phyloP scores from a whole-genome alignment of 2,329 filamentous ascomycete species.

The Rhynchosporium graminicola region DNA sequence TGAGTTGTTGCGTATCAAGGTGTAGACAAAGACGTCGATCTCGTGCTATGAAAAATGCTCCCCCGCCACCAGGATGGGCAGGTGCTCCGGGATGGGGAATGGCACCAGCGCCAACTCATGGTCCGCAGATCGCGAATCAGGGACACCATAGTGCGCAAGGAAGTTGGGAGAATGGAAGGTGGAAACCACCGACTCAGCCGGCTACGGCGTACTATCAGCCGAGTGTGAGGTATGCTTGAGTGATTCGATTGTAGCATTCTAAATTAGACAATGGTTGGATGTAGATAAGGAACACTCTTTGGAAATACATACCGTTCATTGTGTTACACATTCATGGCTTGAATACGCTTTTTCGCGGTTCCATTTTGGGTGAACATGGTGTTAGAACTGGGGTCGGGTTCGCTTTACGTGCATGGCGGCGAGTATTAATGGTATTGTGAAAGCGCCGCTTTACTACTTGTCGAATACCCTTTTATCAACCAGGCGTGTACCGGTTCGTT shows the following conservation, averaged over 20 bases:
- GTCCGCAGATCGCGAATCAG: neutral
- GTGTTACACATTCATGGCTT: too few relatives aligned
- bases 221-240: conserved; percentile 29
- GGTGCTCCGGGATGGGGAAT: conserved; percentile 15
- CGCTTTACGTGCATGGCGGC: too few relatives aligned
- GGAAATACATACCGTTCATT: too few relatives aligned
- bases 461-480: too few relatives aligned
- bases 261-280: conserved; percentile 4
- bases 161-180: conserved; percentile 27
- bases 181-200: conserved; percentile 19
- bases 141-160: conserved; percentile 7
- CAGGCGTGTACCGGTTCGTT: too few relatives aligned
- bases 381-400: too few relatives aligned
- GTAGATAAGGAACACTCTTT: neutral
- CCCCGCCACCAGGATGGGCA: conserved; percentile 26
- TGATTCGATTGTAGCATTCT: neutral
- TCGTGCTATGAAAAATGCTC: conserved; percentile 16
- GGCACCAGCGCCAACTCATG: conserved; percentile 11
- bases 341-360: too few relatives aligned
- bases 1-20: conserved; percentile 65
- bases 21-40: conserved; percentile 42
- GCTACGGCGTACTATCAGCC: conserved; percentile 23
- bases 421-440: too few relatives aligned
- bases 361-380: too few relatives aligned
- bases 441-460: too few relatives aligned